A percentile compares a stretch with the other conserved stretches of the same genome.
phyloP scores from a whole-genome alignment of 441 rosid genomes.

The Populus tomentosa region DNA sequence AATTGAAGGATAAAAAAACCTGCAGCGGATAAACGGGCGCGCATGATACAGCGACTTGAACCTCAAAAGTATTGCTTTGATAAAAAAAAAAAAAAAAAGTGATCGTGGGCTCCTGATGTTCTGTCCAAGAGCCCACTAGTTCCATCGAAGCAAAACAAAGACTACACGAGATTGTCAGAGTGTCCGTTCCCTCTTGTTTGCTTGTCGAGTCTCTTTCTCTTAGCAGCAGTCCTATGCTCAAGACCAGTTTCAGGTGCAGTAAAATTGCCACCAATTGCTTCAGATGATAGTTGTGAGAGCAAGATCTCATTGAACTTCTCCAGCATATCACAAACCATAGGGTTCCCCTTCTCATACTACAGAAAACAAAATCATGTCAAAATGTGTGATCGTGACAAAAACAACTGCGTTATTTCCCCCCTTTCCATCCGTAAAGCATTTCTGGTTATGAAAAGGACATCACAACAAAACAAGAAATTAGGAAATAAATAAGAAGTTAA shows the following conservation, averaged over 20 bases:
- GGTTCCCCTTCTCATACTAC: slow-evolving; percentile 43
- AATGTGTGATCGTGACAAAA: background rate
- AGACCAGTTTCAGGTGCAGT: background rate
- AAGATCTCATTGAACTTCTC: background rate
- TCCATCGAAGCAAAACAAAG: background rate
- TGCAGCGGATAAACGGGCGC: too few relatives aligned
- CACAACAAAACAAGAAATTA: background rate
- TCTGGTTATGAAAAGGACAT: background rate
- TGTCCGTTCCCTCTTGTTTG: background rate
- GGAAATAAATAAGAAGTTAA: background rate
- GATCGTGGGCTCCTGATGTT: too few relatives aligned
- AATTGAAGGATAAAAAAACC: too few relatives aligned
- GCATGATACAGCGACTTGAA: too few relatives aligned
- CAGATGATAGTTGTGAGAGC: slow-evolving; percentile 10
- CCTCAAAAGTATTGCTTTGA: too few relatives aligned
- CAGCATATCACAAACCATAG: background rate
- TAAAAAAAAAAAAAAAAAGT: too few relatives aligned
- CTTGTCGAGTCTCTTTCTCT: slow-evolving; percentile 17
- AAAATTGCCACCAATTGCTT: too few relatives aligned
- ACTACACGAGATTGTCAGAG: background rate
- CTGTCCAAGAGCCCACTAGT: background rate
- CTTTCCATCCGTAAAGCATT: background rate
- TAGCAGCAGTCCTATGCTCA: slow-evolving; percentile 3
- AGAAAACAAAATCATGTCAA: slow-evolving; percentile 1
- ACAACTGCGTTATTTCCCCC: background rate